A percentile compares a stretch with the other conserved stretches of the same genome.
These are phyloP conservation scores for Daldinia eschscholtzii DNA, from an alignment of 2,329 filamentous ascomycete genomes.

Conservation along the genomic window DNA sequence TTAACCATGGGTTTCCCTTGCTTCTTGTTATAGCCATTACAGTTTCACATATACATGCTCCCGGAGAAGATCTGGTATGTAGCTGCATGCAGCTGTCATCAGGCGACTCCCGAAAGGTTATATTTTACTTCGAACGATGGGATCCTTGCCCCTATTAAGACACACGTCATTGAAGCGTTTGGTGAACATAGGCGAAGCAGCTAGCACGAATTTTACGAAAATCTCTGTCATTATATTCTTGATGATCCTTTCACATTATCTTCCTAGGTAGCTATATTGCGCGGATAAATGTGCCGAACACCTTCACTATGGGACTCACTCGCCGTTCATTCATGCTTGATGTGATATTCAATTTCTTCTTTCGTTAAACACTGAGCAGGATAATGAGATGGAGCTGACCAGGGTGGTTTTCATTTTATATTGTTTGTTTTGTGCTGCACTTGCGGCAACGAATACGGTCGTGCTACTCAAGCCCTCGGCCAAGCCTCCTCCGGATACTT, in stretches of 20 bases:
- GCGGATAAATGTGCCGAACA: too few relatives aligned
- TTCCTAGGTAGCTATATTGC: too few relatives aligned
- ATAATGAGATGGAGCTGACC: background rate
- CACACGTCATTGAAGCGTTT: background rate
- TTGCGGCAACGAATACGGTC: too few relatives aligned
- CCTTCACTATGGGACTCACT: too few relatives aligned
- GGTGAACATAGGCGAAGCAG: background rate
- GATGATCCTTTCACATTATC: background rate
- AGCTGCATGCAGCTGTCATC: background rate
- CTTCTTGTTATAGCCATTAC: background rate
- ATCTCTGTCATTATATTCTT: background rate
- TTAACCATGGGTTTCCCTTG: too few relatives aligned
- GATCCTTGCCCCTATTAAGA: background rate
- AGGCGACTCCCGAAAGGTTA: background rate
- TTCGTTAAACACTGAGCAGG: background rate
- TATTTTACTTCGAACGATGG: background rate
- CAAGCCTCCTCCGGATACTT: too few relatives aligned
- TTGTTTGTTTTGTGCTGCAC: too few relatives aligned
- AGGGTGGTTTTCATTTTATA: conserved; percentile 54
- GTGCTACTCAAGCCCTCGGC: too few relatives aligned
- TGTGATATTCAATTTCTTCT: background rate
- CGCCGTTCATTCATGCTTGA: too few relatives aligned
- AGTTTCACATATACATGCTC: background rate
- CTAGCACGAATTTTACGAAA: background rate
- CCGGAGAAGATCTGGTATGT: background rate